Evolutionary conservation across 2,329 filamentous ascomycete species (phyloP), one percentile per base, ranked within the genome.

Genomic region (Westerdykella sp.): DNA sequence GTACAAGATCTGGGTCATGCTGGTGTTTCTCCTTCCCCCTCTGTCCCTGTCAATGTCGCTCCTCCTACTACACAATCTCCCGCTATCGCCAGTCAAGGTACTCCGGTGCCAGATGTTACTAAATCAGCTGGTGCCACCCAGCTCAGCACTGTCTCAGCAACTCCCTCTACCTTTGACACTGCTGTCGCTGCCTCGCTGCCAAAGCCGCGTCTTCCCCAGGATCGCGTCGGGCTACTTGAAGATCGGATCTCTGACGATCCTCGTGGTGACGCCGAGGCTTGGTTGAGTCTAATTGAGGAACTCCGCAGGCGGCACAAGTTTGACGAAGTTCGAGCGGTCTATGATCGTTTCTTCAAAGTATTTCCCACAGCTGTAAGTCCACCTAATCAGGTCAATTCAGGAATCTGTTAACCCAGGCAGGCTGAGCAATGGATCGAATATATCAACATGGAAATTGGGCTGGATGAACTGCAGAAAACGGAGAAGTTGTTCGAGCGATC

Each of bases 201-300:
- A 43, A 70, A 69, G 60, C 72, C 77, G 54, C 78, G 81, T 49
- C 70, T 84, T 50, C 80, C 84, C 43, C 79, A 84, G 69, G 85
- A 95, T 69, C 79, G 79, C 51, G 76, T 91, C 56, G 82, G 84
- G 45, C 79, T 90, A 46, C 76, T 97, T 60, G 91, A 98, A 72
- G 87, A 93, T 65, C 83, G 91, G 61, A 85, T 97, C 65, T 84
- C 85, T 63, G 87, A 96, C 60, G 93, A 98, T 62, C 87, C 91
- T 13, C 85, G 88, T 57, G 93, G 91, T 60, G 90, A 96, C 57
- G 80, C 93, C 68, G 86, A 93, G 64, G 88, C 91, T 25, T 98
- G 93, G 93, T 72, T 94, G 57, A 79, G 80, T 52, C 76, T 98
- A 62, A 91, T 98, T 63, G 79, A 80, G 53, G 88, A 96, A 63